Evolutionary conservation across 306 rosid genomes (phyloP), one percentile per base, ranked within the genome.

Genomic region (Glycyrrhiza uralensis): DNA sequence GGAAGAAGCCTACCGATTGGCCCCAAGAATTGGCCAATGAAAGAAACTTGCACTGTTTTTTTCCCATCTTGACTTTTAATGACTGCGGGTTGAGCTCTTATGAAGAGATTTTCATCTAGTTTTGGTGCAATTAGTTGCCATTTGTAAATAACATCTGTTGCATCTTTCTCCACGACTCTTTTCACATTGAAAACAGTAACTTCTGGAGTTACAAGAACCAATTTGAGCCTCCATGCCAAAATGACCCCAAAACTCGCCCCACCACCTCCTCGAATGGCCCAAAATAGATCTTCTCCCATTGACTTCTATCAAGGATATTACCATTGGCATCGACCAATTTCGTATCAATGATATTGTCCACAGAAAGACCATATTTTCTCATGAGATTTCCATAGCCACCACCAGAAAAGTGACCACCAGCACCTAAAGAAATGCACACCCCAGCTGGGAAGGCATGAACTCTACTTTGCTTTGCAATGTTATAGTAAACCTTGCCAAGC

Each of bases 311-410:
- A 0, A 23, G 76, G 5, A 75, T n/a, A 4, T 11, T 18, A 39
- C 86, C 86, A 41, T 75, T 58, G 7, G 0, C 84, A 36, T 79
- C 65, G 17, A 83, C 76, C 0, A 83, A 0, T 1, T 33, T 30
- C 1, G 79, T 79, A 14, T 83, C 84, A 15, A 83, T 20, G 36
- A 83, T 66, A 45, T 92, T 72, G 46, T 92, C 98, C 1, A 79
- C 82, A 0, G 98, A 73, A 20, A 90, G 87, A 8, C 98, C 96
- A 65, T 78, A 83, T 65, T 88, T 93, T 71, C 96, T 85, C 80
- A 93, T 22, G 81, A 93, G n/a, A 61, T 78, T 88, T 0, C 98
- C 96, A 19, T 93, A 90, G 0, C 98, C 98, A 15, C 96, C 96
- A 2, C 93, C 93, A 17, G 87, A 82, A 12, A 90, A 12, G 28